Evolutionary conservation across 352 stramenopile species (phyloP).

Genomic region (Blastocystis sp.): DNA sequence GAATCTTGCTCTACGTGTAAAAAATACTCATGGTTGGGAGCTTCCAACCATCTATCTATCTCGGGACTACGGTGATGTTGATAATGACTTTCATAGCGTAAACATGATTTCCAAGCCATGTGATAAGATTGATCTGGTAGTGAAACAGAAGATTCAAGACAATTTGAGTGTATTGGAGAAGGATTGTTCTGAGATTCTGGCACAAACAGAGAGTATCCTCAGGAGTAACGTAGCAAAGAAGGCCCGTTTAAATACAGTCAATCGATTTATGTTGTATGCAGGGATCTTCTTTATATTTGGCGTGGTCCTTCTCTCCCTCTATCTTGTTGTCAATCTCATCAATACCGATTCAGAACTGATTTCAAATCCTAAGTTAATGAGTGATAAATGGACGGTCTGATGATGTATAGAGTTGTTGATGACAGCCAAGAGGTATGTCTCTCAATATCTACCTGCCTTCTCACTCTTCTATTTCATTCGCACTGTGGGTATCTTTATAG

Average conservation of each 20-base stretch:
- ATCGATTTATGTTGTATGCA: not conserved
- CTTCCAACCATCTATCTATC: constrained; percentile 75
- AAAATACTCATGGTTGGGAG: constrained; percentile 76
- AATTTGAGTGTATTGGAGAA: constrained; percentile 75
- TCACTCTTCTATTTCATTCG: not conserved
- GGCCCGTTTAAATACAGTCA: not conserved
- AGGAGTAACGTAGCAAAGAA: not conserved
- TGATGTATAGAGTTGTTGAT: not conserved
- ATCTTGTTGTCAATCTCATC: not conserved
- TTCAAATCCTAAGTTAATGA: not conserved
- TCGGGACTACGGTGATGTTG: constrained; percentile 67
- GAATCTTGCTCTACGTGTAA: constrained; percentile 72
- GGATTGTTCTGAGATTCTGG: constrained; percentile 26
- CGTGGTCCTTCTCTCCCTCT: not conserved
- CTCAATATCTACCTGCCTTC: constrained; percentile 3
- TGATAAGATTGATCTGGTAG: constrained; percentile 74
- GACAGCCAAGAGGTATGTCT: not conserved
- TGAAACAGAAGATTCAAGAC: constrained; percentile 77
- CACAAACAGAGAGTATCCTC: constrained; percentile 65
- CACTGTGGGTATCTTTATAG: not conserved
- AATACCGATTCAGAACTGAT: not conserved
- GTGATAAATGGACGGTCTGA: not conserved
- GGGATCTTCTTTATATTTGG: not conserved
- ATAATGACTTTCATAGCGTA: constrained; percentile 67
- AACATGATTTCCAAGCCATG: constrained; percentile 61